Percentiles rank a stretch among this genome's conserved stretches.
Evolutionary conservation across 805 yeast genomes (phyloP).

Genomic region (Cyberlindnera xylosilytica): DNA sequence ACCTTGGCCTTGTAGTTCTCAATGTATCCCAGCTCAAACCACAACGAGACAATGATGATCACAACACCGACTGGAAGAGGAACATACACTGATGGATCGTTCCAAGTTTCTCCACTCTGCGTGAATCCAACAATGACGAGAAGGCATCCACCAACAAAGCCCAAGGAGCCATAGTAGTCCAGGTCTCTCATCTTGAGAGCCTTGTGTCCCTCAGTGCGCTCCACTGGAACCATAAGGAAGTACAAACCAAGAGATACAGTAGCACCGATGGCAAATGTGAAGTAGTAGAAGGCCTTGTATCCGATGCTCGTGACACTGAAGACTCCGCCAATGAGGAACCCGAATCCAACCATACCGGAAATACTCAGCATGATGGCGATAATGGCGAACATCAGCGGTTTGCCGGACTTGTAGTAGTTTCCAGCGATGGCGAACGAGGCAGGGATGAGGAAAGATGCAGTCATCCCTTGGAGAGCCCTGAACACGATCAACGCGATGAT

Average conservation of each 20-base stretch:
- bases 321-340: conserved; percentile 38
- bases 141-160: conserved; percentile 34
- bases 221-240: conserved; percentile 20
- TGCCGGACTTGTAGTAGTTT: no score
- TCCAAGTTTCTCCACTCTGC: conserved; percentile 43
- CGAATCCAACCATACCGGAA: no score
- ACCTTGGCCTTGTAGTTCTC: conserved; percentile 12
- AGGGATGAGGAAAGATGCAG: no score
- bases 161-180: conserved; percentile 33
- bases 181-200: conserved; percentile 25
- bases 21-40: conserved; percentile 30
- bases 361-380: no score
- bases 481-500: no score
- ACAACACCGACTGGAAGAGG: conserved; percentile 38
- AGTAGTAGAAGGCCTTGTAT: conserved; percentile 37
- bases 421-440: no score
- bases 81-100: conserved; percentile 37
- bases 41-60: conserved; percentile 24
- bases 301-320: conserved; percentile 36
- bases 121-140: conserved; percentile 41
- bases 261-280: conserved; percentile 33
- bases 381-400: no score
- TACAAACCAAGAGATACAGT: conserved; percentile 22
- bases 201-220: background rate
- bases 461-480: no score